These are phyloP conservation scores for Pythium pectinolyticum DNA, from an alignment of 352 stramenopile species.

Conservation along the genomic window DNA sequence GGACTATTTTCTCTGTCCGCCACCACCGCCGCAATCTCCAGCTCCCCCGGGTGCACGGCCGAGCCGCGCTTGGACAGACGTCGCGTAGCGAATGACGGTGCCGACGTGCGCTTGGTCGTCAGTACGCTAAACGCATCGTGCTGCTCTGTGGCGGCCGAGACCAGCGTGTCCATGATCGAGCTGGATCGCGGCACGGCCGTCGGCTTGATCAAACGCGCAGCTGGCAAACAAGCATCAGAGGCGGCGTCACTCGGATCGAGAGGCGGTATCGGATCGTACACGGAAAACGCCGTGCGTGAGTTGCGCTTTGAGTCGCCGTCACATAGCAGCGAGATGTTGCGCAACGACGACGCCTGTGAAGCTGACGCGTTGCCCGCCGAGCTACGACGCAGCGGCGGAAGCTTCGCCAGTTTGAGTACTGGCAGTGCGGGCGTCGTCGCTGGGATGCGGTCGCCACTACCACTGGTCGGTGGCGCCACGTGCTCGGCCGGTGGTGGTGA, in stretches of 20 bases:
- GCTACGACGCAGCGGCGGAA: constrained; percentile 1
- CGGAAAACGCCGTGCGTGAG: constrained; percentile 7
- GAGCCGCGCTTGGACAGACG: neutral
- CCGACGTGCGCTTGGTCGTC: neutral
- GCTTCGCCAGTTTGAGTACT: neutral
- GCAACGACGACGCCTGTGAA: neutral
- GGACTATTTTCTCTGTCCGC: neutral
- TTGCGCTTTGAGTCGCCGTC: neutral
- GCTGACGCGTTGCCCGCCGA: constrained; percentile 1
- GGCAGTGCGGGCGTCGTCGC: neutral
- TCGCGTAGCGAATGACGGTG: neutral
- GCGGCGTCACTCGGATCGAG: too few species aligned
- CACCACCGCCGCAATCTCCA: neutral
- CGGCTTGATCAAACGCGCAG: neutral
- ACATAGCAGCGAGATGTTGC: constrained; percentile 5
- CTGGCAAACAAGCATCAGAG: too few species aligned
- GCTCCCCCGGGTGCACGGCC: neutral
- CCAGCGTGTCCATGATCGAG: constrained; percentile 12
- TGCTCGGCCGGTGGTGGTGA: too few species aligned
- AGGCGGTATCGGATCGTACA: constrained; percentile 9
- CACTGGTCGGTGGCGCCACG: neutral
- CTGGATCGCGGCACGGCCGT: neutral
- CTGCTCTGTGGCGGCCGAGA: neutral
- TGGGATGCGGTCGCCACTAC: neutral
- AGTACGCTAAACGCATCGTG: neutral